phyloP scores from a whole-genome alignment of 805 yeast species.

The Candida parachauliodes region DNA sequence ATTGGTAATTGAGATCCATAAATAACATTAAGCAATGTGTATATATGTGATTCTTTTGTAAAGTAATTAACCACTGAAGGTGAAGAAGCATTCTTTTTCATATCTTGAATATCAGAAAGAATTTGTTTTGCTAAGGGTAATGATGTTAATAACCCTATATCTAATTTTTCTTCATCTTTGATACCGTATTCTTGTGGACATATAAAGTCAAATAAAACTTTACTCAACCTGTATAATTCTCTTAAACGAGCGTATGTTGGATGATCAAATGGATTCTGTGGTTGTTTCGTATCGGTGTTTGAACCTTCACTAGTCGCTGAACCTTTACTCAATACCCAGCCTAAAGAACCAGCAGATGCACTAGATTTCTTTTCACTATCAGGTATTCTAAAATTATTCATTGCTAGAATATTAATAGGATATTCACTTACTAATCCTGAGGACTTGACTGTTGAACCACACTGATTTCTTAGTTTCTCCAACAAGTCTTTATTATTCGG shows the following conservation, averaged over 20 bases:
- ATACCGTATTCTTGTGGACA: conserved; percentile 99
- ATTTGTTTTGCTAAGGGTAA: conserved; percentile 91
- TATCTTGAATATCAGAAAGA: conserved; percentile 70
- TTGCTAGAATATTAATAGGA: conserved; percentile 71
- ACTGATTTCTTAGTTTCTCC: conserved; percentile 33
- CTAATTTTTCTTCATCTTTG: conserved; percentile 90
- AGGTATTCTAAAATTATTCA: conserved; percentile 69
- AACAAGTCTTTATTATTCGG: conserved; percentile 38
- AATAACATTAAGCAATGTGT: conserved; percentile 84
- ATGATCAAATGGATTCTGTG: conserved; percentile 61
- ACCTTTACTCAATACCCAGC: conserved; percentile 50
- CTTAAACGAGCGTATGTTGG: conserved; percentile 75
- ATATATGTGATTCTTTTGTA: conserved; percentile 96
- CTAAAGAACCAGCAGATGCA: conserved; percentile 61
- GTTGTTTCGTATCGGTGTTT: conserved; percentile 11
- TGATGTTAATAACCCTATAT: conserved; percentile 91
- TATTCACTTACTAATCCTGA: conserved; percentile 62
- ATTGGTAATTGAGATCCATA: conserved; percentile 94
- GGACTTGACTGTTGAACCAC: conserved; percentile 44
- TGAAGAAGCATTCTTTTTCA: conserved; percentile 71
- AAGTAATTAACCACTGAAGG: conserved; percentile 78
- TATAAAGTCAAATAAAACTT: conserved; percentile 91
- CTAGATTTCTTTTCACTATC: conserved; percentile 26
- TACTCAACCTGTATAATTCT: conserved; percentile 84
- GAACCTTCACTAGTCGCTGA: conserved; percentile 14